phyloP scores from a whole-genome alignment of 768 basidiomycete species.

The Termitomyces sp. region DNA sequence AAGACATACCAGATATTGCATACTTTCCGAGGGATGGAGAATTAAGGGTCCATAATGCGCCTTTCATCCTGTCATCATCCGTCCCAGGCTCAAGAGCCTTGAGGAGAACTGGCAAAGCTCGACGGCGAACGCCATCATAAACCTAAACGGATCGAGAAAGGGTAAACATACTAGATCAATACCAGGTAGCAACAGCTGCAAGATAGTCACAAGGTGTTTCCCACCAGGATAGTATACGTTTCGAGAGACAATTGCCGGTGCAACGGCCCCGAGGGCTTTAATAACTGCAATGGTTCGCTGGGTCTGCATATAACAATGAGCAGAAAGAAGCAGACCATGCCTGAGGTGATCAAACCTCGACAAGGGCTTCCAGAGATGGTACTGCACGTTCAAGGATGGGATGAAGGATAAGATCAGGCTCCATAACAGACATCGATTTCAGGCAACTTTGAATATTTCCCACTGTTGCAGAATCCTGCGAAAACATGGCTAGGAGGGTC shows the following conservation, averaged over 20 bases:
- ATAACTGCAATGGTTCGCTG: constrained; percentile 83
- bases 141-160: constrained; percentile 28
- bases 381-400: constrained; percentile 80
- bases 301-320: constrained; percentile 40
- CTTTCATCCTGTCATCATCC: constrained; percentile 92
- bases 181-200: constrained; percentile 79
- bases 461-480: constrained; percentile 70
- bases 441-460: constrained; percentile 74
- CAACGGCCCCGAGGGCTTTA: constrained; percentile 78
- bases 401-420: constrained; percentile 80
- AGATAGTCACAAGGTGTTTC: constrained; percentile 72
- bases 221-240: constrained; percentile 78
- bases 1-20: constrained; percentile 38
- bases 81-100: constrained; percentile 57
- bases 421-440: constrained; percentile 79
- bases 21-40: constrained; percentile 57
- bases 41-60: constrained; percentile 77
- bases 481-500: constrained; percentile 86
- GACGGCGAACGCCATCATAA: constrained; percentile 64
- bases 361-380: constrained; percentile 83
- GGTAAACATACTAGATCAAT: constrained; percentile 67
- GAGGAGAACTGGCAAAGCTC: constrained; percentile 57
- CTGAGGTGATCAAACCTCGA: constrained; percentile 52
- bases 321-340: neutral
- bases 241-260: constrained; percentile 75